Evolutionary conservation across 352 stramenopile species (phyloP), one percentile per base, ranked within the genome.

Genomic region (Phytophthora podocarpi): DNA sequence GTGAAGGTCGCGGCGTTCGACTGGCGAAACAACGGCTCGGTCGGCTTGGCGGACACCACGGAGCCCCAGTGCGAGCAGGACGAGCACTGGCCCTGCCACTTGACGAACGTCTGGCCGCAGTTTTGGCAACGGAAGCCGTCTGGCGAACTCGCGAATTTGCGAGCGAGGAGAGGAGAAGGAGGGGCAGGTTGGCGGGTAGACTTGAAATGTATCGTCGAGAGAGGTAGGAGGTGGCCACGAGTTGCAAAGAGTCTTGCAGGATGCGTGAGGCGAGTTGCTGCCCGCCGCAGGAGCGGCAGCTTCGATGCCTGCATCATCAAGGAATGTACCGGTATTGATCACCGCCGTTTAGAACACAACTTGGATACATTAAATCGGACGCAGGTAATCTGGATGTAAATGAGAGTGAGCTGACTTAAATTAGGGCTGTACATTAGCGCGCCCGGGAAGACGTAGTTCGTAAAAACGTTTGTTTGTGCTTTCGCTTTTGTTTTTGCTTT

Each of bases 11-110:
- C 64, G 3, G 76, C 80, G 34, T 89, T 92, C 21, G 80, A 69
- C 54, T 93, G 81, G 8, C 74, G 76, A 47, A 82, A 93, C 28
- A 76, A 48, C 12, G 79, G 62, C 13, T 78, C 60, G 2, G 26
- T 43, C 0, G 52, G 34, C 36, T 70, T 76, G 11, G 85, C 74
- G 16, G 91, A 64, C 49, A 85, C 80, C 20, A 99, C 75, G 10
- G 85, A 87, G 46, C 97, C 96, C 94, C 95, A 99, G 31, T 93
- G 64, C 13, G 78, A 72, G 72, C 96, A 99, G 4, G 80, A 80
- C 24, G 78, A 80, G 74, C 87, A 96, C 62, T 95, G 84, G 18
- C 87, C 87, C 63, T 91, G 85, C 87, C 87, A 96, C 64, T 95
- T 96, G 56, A 70, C 67, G 63, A 87, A 91, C 18, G 52, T 57